phyloP scores from a whole-genome alignment of 768 basidiomycete genomes.

The Leccinum arenicola region DNA sequence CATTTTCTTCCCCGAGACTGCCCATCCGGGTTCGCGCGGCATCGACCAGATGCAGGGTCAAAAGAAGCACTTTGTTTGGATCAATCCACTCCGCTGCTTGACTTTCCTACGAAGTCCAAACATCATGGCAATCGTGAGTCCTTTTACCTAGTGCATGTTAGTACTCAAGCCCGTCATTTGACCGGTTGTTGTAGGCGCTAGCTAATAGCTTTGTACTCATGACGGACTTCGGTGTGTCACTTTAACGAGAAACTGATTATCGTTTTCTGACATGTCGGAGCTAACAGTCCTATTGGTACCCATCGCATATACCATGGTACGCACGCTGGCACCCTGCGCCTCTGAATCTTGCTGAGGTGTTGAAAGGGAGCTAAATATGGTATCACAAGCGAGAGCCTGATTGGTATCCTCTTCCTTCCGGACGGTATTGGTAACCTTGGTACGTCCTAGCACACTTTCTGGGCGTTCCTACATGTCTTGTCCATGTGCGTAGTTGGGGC shows the following conservation, averaged over 20 bases:
- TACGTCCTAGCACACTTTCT: conserved; percentile 1
- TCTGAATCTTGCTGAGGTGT: neutral
- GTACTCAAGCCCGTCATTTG: neutral
- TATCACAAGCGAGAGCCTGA: conserved; percentile 19
- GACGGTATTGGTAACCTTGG: conserved; percentile 27
- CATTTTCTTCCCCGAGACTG: conserved; percentile 63
- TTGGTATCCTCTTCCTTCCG: conserved; percentile 27
- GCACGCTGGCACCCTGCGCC: neutral
- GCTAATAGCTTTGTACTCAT: conserved; percentile 32
- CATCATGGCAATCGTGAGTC: conserved; percentile 50
- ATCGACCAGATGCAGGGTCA: conserved; percentile 42
- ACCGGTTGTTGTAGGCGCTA: conserved; percentile 36
- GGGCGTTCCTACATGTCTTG: neutral
- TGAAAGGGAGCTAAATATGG: conserved; percentile 46
- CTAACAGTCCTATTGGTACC: conserved; percentile 48
- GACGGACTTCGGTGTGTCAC: conserved; percentile 36
- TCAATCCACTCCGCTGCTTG: conserved; percentile 60
- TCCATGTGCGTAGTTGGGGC: conserved; percentile 47
- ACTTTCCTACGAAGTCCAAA: conserved; percentile 57
- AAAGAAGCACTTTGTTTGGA: conserved; percentile 36
- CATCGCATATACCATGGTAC: conserved; percentile 63
- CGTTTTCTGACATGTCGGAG: neutral
- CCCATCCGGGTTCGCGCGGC: conserved; percentile 55
- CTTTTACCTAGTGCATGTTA: neutral
- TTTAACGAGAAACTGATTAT: neutral